These are phyloP conservation scores for Trichoderma polysporum DNA, from an alignment of 2,329 filamentous ascomycete genomes.

Conservation along the genomic window DNA sequence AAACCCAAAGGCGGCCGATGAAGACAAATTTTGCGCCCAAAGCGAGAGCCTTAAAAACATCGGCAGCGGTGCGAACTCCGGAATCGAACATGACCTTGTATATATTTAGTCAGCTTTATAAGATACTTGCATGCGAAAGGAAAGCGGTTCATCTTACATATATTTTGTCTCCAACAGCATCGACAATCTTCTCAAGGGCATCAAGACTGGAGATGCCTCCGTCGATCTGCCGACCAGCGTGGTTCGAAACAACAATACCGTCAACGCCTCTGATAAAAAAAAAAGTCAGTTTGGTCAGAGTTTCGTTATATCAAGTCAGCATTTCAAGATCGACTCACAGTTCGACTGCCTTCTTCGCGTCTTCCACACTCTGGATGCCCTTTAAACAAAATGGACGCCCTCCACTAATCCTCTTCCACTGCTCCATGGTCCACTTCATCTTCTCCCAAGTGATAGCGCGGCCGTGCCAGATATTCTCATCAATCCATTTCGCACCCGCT, in stretches of 20 bases:
- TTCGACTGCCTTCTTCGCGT: constrained; percentile 57
- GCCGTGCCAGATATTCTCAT: constrained; percentile 59
- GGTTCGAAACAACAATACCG: constrained; percentile 61
- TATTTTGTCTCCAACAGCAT: constrained; percentile 20
- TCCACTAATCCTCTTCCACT: constrained; percentile 58
- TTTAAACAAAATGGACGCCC: constrained; percentile 61
- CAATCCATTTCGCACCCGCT: constrained; percentile 62
- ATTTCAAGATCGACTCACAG: neutral
- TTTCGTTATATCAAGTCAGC: neutral
- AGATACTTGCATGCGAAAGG: neutral
- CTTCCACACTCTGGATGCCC: constrained; percentile 60
- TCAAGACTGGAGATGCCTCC: constrained; percentile 54
- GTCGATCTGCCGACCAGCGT: constrained; percentile 52
- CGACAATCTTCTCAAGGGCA: constrained; percentile 50
- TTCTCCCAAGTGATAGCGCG: constrained; percentile 63
- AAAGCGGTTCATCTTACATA: neutral
- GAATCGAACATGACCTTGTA: constrained; percentile 39
- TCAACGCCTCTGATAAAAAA: constrained; percentile 14
- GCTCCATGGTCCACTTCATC: constrained; percentile 58
- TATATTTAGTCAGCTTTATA: neutral
- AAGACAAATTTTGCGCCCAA: constrained; percentile 58
- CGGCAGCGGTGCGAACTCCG: constrained; percentile 59
- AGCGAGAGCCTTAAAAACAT: constrained; percentile 59
- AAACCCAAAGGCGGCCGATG: constrained; percentile 58
- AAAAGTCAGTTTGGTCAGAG: neutral